Evolutionary conservation across 768 basidiomycete genomes (phyloP).

Genomic region (Russula sp.): DNA sequence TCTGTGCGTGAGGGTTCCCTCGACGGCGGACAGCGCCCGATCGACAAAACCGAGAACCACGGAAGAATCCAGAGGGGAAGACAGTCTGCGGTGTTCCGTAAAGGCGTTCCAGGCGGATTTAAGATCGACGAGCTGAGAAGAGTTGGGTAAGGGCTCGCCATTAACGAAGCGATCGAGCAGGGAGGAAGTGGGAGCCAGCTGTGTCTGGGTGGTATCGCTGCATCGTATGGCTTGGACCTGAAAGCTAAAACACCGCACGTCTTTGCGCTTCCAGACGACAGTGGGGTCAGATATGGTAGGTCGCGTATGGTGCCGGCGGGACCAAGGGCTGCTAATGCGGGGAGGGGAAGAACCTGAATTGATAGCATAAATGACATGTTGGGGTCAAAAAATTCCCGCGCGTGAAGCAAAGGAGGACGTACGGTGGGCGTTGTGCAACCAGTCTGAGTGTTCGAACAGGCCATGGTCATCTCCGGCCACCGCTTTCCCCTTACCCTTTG

Average conservation of each 20-base stretch:
- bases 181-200: neutral
- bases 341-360: conserved; percentile 1
- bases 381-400: neutral
- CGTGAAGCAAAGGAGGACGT: conserved; percentile 4
- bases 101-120: conserved; percentile 21
- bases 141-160: conserved; percentile 17
- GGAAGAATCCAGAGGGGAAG: neutral
- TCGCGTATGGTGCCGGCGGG: neutral
- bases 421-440: conserved; percentile 19
- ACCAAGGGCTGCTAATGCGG: conserved; percentile 1
- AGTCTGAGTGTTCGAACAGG: conserved; percentile 15
- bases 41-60: conserved; percentile 19
- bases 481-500: conserved; percentile 22
- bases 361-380: neutral
- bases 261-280: conserved; percentile 6
- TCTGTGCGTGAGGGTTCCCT: conserved; percentile 2
- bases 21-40: conserved; percentile 19
- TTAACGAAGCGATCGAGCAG: conserved; percentile 17
- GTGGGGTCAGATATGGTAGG: neutral
- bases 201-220: conserved; percentile 7
- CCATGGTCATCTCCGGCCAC: conserved; percentile 14
- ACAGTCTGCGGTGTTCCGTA: conserved; percentile 2
- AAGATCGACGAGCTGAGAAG: conserved; percentile 9
- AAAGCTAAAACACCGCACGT: conserved; percentile 1
- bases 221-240: conserved; percentile 4